Percentiles rank a stretch among this genome's conserved stretches.
Evolutionary conservation across 805 yeast species (phyloP).

Genomic region (Suhomyces sp.): DNA sequence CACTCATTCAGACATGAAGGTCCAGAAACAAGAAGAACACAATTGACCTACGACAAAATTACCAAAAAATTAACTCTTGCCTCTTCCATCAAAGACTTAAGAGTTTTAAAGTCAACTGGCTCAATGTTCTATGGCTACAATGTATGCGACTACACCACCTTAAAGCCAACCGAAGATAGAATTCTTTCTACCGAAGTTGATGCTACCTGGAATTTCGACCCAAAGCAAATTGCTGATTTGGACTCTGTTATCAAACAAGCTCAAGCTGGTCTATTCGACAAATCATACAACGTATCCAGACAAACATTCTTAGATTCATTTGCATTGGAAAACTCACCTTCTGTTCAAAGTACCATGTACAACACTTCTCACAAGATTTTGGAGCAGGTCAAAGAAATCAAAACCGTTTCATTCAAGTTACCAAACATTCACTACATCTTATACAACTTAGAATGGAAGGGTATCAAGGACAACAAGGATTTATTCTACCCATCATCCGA

Average conservation of each 20-base stretch:
- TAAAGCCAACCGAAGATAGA: slow-evolving; percentile 79
- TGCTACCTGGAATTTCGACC: slow-evolving; percentile 67
- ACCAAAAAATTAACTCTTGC: slow-evolving; percentile 53
- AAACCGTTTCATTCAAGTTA: slow-evolving; percentile 66
- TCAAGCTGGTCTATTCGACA: slow-evolving; percentile 63
- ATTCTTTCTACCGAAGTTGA: slow-evolving; percentile 84
- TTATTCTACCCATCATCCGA: slow-evolving; percentile 87
- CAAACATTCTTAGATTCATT: slow-evolving; percentile 69
- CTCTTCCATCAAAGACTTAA: slow-evolving; percentile 75
- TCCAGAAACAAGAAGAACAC: slow-evolving; percentile 68
- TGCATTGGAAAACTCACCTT: slow-evolving; percentile 85
- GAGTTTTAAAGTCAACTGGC: slow-evolving; percentile 86
- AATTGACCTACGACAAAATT: slow-evolving; percentile 48
- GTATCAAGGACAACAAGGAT: slow-evolving; percentile 74
- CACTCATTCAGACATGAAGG: slow-evolving; percentile 88
- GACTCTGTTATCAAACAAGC: slow-evolving; percentile 49
- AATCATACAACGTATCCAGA: slow-evolving; percentile 60
- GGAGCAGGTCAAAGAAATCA: slow-evolving; percentile 52
- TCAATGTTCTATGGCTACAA: slow-evolving; percentile 90
- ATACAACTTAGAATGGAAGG: slow-evolving; percentile 81
- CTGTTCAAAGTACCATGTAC: slow-evolving; percentile 96
- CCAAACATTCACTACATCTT: slow-evolving; percentile 93
- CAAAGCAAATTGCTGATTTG: slow-evolving; percentile 48
- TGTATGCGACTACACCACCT: slow-evolving; percentile 84
- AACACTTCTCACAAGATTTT: slow-evolving; percentile 81